phyloP scores from a whole-genome alignment of 352 stramenopile genomes.

The Globisporangium ultimum region DNA sequence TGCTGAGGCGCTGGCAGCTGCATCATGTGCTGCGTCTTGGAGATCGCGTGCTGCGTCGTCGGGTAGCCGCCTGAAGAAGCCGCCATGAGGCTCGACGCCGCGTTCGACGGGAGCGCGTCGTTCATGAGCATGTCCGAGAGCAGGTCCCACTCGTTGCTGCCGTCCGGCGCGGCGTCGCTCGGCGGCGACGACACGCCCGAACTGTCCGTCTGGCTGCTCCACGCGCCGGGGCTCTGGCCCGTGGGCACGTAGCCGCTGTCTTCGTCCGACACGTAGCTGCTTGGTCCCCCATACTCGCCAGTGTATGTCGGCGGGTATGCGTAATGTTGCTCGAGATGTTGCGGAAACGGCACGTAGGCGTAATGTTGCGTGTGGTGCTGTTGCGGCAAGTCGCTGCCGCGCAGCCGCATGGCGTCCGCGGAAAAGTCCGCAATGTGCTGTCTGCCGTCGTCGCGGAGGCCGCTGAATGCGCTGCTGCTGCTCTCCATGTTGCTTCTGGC shows the following conservation, averaged over 20 bases:
- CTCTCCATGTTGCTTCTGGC: no score
- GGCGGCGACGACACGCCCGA: slow-evolving; percentile 28
- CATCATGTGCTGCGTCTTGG: not conserved
- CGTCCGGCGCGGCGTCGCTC: slow-evolving; percentile 24
- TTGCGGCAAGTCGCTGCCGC: no score
- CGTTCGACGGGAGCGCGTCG: slow-evolving; percentile 35
- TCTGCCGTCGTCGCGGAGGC: no score
- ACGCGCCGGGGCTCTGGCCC: slow-evolving; percentile 13
- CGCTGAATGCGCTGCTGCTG: no score
- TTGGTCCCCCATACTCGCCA: no score
- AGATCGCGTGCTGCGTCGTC: not conserved
- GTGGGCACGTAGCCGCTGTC: not conserved
- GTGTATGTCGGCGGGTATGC: no score
- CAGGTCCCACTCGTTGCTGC: slow-evolving; percentile 46
- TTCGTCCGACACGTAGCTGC: not conserved
- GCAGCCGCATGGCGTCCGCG: no score
- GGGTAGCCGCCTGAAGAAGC: not conserved
- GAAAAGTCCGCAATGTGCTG: no score
- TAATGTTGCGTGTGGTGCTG: no score
- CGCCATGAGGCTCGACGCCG: slow-evolving; percentile 6
- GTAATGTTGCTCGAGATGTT: no score
- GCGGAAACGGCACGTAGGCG: no score
- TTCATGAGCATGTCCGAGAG: slow-evolving; percentile 55
- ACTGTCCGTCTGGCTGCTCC: slow-evolving; percentile 28
- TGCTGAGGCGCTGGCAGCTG: no score